A percentile compares a stretch with the other conserved stretches of the same genome.
Evolutionary conservation across 139 green algal species (phyloP).

Genomic region (Bryopsis sp.): DNA sequence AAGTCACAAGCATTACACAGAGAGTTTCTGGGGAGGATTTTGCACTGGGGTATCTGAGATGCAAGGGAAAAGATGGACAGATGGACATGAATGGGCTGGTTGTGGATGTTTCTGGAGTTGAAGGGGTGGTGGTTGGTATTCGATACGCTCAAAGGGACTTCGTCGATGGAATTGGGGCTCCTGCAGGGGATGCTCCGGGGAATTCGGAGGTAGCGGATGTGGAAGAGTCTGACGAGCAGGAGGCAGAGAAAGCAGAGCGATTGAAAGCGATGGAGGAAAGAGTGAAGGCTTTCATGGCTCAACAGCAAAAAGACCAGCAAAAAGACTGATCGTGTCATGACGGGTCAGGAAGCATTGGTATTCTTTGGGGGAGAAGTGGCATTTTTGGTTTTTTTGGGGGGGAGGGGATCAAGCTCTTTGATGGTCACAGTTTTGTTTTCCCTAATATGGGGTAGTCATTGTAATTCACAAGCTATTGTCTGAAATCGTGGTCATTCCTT

Average conservation of each 20-base stretch:
- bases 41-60: neutral
- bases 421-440: too few species aligned
- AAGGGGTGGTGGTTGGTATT: neutral
- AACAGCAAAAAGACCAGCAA: too few species aligned
- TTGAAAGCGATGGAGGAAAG: neutral
- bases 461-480: too few species aligned
- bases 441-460: too few species aligned
- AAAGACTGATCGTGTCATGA: too few species aligned
- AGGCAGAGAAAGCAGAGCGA: neutral
- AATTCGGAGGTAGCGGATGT: neutral
- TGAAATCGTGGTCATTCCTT: too few species aligned
- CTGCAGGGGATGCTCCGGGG: neutral
- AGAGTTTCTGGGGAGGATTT: neutral
- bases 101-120: neutral
- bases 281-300: neutral
- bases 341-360: too few species aligned
- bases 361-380: too few species aligned
- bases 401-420: too few species aligned
- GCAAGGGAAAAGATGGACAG: neutral
- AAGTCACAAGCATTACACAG: neutral
- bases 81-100: neutral
- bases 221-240: neutral
- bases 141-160: neutral
- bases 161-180: conserved; percentile 1
- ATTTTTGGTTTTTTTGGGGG: too few species aligned